Evolutionary conservation across 2,329 filamentous ascomycete species (phyloP).

Genomic region (Calonectria pseudoreteaudii): DNA sequence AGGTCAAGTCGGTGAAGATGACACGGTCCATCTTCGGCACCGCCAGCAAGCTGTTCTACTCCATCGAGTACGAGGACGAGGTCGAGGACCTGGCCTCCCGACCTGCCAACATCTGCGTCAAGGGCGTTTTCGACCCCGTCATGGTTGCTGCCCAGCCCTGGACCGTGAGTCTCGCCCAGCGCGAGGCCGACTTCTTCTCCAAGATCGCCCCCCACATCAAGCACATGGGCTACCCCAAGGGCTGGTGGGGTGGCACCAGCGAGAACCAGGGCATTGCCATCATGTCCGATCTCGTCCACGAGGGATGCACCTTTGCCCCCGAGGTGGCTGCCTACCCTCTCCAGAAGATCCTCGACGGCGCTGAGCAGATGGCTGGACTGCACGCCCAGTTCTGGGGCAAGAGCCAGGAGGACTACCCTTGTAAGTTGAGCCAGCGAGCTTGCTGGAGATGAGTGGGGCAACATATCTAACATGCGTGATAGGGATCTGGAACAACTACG

Average conservation of each 20-base stretch:
- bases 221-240: slow-evolving; percentile 47
- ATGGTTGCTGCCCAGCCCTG: slow-evolving; percentile 44
- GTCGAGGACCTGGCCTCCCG: not conserved
- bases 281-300: slow-evolving; percentile 49
- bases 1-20: slow-evolving; percentile 3
- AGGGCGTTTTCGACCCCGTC: slow-evolving; percentile 52
- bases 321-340: slow-evolving; percentile 47
- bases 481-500: slow-evolving; percentile 52
- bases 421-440: not conserved
- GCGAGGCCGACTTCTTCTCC: slow-evolving; percentile 53
- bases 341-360: slow-evolving; percentile 48
- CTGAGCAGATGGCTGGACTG: slow-evolving; percentile 53
- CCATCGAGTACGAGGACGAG: not conserved
- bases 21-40: slow-evolving; percentile 10
- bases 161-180: slow-evolving; percentile 45
- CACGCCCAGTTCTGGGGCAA: slow-evolving; percentile 52
- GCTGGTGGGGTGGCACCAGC: slow-evolving; percentile 51
- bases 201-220: slow-evolving; percentile 48
- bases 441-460: not conserved
- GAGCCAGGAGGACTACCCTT: slow-evolving; percentile 45
- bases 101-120: slow-evolving; percentile 36
- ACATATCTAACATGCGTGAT: not conserved
- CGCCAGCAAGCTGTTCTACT: slow-evolving; percentile 7
- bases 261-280: slow-evolving; percentile 52
- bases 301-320: slow-evolving; percentile 49